Conservation (phyloP, 371 early-diverging fungal genomes). For the Fennellomyces sp. region DNA sequence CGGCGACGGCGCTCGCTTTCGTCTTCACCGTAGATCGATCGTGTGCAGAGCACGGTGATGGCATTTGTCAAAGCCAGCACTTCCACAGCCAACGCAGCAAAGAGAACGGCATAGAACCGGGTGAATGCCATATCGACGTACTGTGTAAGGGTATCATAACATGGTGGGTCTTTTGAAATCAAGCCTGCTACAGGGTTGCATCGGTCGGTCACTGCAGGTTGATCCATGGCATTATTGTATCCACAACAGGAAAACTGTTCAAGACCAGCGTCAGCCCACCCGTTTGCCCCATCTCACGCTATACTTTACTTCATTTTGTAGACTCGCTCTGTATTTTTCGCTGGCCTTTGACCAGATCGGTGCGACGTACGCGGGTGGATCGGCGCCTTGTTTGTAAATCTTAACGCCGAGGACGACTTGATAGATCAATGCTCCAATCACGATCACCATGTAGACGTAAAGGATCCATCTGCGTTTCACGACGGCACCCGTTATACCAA, state of each 20-base stretch:
- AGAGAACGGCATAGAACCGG: slow-evolving; percentile 40
- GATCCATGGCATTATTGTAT: slow-evolving; percentile 36
- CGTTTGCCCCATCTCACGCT: background rate
- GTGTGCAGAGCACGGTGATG: slow-evolving; percentile 42
- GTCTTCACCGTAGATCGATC: slow-evolving; percentile 29
- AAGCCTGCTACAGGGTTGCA: slow-evolving; percentile 24
- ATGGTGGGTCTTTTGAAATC: slow-evolving; percentile 22
- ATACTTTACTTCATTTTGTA: slow-evolving; percentile 19
- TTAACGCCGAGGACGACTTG: slow-evolving; percentile 46
- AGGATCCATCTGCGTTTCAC: slow-evolving; percentile 27
- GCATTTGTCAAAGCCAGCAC: slow-evolving; percentile 45
- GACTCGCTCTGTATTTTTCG: slow-evolving; percentile 16
- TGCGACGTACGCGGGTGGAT: slow-evolving; percentile 31
- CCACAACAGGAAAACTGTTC: slow-evolving; percentile 57
- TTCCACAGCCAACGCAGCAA: slow-evolving; percentile 46
- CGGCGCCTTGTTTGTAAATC: slow-evolving; percentile 41
- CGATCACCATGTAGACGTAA: slow-evolving; percentile 39
- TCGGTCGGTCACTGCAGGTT: slow-evolving; percentile 21
- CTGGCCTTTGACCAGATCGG: slow-evolving; percentile 33
- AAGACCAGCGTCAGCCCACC: background rate
- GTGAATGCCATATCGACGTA: slow-evolving; percentile 31
- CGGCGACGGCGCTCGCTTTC: slow-evolving; percentile 46
- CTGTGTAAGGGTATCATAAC: slow-evolving; percentile 22
- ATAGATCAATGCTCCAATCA: slow-evolving; percentile 35
- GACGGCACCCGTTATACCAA: slow-evolving; percentile 41